Conservation (phyloP, 352 stramenopile species). For the Globisporangium echinulatum region DNA sequence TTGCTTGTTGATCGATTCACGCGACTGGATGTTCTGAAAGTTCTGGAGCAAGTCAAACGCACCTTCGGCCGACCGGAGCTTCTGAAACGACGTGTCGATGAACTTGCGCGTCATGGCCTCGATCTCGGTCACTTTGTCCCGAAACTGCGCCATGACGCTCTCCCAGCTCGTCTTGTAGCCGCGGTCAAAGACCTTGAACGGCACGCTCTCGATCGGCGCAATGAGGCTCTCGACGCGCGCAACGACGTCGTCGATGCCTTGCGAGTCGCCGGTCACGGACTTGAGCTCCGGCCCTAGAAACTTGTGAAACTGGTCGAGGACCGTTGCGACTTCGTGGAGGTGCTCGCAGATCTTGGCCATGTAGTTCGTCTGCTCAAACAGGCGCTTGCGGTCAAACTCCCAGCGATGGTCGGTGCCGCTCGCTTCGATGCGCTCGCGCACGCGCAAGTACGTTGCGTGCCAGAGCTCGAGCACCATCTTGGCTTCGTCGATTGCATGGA, state of each 20-base stretch:
- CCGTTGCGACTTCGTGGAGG: constrained; percentile 89
- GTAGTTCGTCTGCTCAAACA: constrained; percentile 96
- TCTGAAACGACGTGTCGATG: constrained; percentile 95
- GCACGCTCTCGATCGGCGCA: constrained; percentile 82
- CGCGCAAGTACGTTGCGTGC: constrained; percentile 94
- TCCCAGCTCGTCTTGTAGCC: constrained; percentile 94
- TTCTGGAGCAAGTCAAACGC: constrained; percentile 96
- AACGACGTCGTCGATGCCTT: constrained; percentile 94
- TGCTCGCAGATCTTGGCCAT: constrained; percentile 95
- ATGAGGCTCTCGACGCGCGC: constrained; percentile 80
- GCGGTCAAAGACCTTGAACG: constrained; percentile 92
- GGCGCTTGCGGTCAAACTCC: constrained; percentile 93
- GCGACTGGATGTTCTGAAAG: constrained; percentile 94
- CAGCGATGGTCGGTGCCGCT: constrained; percentile 92
- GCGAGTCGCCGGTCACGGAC: constrained; percentile 91
- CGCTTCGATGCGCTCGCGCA: constrained; percentile 92
- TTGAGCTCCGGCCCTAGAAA: constrained; percentile 95
- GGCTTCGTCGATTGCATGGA: constrained; percentile 85
- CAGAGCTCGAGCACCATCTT: constrained; percentile 91
- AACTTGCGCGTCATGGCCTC: constrained; percentile 93
- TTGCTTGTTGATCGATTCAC: constrained; percentile 94
- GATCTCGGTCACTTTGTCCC: constrained; percentile 91
- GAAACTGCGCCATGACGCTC: constrained; percentile 92
- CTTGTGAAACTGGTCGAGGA: constrained; percentile 94
- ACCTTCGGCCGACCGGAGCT: constrained; percentile 90